Evolutionary conservation across 129 eudicot species (phyloP), one percentile per base, ranked within the genome.

Genomic region (Erigeron canadensis): DNA sequence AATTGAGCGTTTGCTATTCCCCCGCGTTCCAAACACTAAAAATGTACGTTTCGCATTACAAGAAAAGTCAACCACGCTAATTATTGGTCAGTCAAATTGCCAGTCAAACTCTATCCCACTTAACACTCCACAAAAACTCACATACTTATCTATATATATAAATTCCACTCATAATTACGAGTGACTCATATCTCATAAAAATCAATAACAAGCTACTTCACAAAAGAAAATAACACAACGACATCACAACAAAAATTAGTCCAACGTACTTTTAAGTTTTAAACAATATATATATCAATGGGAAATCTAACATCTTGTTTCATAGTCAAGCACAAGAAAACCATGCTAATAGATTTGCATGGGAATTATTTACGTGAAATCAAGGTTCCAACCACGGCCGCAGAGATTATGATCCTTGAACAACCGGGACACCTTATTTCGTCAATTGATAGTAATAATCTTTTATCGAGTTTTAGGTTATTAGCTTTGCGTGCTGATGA

Each of bases 401-500:
- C 85, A 0, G 88, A 87, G 74, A 50, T 87, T 50, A 87, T 87
- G 92, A 61, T 86, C 5, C 22, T 63, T 2, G 86, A 86, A 51
- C 76, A 84, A 17, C 92, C 88, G 3, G 92, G 92, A 11, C 57
- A 59, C 65, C 65, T 84, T 0, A 41, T 87, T 13, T 81, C 83
- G 10, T 75, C 51, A 18, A 46, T 13, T 18, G 67, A 55, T 1
- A n/a, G n/a, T n/a, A 75, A 71, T 5, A 79, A 78, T 67, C 73
- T 80, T 15, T 48, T 67, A 8, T 74, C 65, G 3, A 68, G 34
- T 48, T 70, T 23, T 40, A 77, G 81, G 23, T 15, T 81, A 6
- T 17, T 80, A 8, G 84, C 87, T 0, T 59, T 87, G 71, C 70
- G 44, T 17, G 89, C 94, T 0, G 93, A 87, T 50, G 76, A 81